Evolutionary conservation across 345 rosid genomes (phyloP).

Genomic region (Sisymbrium irio): DNA sequence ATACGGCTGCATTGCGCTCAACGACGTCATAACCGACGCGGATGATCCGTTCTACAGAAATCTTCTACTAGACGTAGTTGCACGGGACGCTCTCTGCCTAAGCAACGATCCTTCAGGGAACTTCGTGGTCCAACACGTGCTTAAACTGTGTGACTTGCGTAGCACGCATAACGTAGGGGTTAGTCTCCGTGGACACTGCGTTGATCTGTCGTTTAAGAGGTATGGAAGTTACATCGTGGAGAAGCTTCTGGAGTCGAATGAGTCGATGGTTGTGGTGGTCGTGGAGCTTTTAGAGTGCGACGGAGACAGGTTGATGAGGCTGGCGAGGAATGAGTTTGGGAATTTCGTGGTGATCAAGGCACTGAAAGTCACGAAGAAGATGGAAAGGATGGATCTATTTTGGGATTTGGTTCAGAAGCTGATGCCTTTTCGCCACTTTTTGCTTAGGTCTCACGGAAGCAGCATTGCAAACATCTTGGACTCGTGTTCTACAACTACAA

Average conservation of each 20-base stretch:
- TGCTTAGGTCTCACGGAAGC: not conserved
- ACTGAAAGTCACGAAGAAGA: not conserved
- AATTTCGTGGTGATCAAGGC: not conserved
- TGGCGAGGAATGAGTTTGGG: constrained; percentile 1
- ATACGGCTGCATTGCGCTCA: not conserved
- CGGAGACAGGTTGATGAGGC: not conserved
- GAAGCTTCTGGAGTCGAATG: not conserved
- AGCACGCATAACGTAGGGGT: not conserved
- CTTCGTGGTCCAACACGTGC: not conserved
- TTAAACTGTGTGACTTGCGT: not conserved
- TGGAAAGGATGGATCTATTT: not conserved
- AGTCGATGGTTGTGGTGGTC: not conserved
- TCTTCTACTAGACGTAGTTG: not conserved
- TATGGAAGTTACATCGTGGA: not conserved
- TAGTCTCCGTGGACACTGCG: not conserved
- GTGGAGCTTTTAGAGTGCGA: not conserved
- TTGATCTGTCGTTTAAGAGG: not conserved
- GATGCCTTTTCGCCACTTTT: not conserved
- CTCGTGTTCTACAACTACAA: not conserved
- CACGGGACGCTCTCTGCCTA: not conserved
- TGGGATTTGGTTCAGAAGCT: not conserved
- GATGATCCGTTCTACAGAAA: not conserved
- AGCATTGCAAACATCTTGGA: not conserved
- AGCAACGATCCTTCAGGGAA: not conserved
- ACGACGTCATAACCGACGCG: not conserved